Evolutionary conservation across 1,284 basidiomycete genomes (phyloP), one percentile per base, ranked within the genome.

Genomic region (Moesziomyces parantarcticus): DNA sequence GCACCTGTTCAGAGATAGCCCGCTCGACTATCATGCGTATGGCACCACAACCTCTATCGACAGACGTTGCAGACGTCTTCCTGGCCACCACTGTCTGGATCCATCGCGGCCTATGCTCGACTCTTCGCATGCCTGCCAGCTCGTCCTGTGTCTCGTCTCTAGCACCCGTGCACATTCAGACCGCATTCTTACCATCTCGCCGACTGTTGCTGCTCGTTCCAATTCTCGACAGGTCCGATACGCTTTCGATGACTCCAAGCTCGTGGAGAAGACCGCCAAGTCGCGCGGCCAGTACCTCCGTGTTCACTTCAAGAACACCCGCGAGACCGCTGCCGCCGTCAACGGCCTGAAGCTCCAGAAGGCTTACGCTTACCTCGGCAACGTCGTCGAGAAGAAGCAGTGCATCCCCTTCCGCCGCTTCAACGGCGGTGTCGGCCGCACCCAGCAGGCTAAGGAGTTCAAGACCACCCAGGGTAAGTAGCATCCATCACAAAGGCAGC

Each of bases 281-380:
- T 92, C 95, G 72, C 92, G 92, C 84, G 95, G 95, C 83, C 92
- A 95, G 88, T 97, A 98, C 89, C 90, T 98, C 84, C 92, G 95
- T 81, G 97, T 96, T 65, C 97, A 99, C 88, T 99, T 97, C 91
- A 99, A 99, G 92, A 99, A 99, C 90, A 98, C 97, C 90, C 92
- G 95, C 81, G 85, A 86, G 80, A 85, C 84, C 59, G 84, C 84
- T 34, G 85, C 84, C 52, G 84, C 84, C 54, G 67, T 85, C 79
- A 74, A 76, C 92, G 97, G 97, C 85, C 88, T 97, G 87, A 93
- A 93, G 86, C 89, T 99, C 86, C 89, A 91, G 82, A 98, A 98
- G 88, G 97, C 97, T 49, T 96, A 96, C 88, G 85, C 90, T 75
- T 98, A 97, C 89, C 92, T 99, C 79, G 88, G 89, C 80, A 92